Evolutionary conservation across 1,284 basidiomycete species (phyloP).

Genomic region (Anthracocystis setariae): DNA sequence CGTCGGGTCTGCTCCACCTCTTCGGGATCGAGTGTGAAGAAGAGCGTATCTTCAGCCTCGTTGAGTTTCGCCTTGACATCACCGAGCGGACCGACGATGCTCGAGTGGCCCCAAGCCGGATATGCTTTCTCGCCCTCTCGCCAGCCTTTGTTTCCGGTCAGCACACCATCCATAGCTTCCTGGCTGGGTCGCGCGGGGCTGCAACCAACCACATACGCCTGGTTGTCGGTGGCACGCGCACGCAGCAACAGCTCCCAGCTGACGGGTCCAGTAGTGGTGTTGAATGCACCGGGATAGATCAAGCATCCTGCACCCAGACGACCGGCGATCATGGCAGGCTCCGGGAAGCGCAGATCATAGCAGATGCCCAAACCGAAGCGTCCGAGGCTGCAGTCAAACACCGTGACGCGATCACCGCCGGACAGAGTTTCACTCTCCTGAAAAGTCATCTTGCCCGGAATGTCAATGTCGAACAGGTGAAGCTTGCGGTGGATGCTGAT

Average conservation of each 20-base stretch:
- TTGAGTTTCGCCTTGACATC: slow-evolving; percentile 80
- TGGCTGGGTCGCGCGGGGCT: slow-evolving; percentile 88
- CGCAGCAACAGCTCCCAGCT: slow-evolving; percentile 95
- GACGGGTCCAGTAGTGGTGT: slow-evolving; percentile 86
- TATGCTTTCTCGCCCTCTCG: slow-evolving; percentile 57
- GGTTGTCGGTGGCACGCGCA: slow-evolving; percentile 91
- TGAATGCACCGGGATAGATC: slow-evolving; percentile 75
- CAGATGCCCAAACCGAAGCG: slow-evolving; percentile 90
- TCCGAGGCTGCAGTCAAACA: slow-evolving; percentile 93
- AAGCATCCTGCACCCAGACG: slow-evolving; percentile 86
- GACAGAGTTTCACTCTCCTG: slow-evolving; percentile 96
- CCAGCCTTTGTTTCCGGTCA: slow-evolving; percentile 32
- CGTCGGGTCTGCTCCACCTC: slow-evolving; percentile 50
- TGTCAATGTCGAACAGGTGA: slow-evolving; percentile 97
- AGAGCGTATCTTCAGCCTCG: slow-evolving; percentile 81
- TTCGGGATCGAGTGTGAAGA: slow-evolving; percentile 54
- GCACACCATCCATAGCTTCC: slow-evolving; percentile 62
- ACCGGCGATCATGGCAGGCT: slow-evolving; percentile 89
- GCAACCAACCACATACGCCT: slow-evolving; percentile 93
- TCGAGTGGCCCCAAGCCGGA: slow-evolving; percentile 65
- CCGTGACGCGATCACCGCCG: slow-evolving; percentile 79
- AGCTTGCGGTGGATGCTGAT: slow-evolving; percentile 91
- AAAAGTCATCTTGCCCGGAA: slow-evolving; percentile 95
- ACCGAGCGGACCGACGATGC: slow-evolving; percentile 72
- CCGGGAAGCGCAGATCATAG: slow-evolving; percentile 84